A percentile compares a stretch with the other conserved stretches of the same genome.
These are phyloP conservation scores for Apiospora hydei DNA, from an alignment of 2,329 filamentous ascomycete genomes.

Conservation along the genomic window DNA sequence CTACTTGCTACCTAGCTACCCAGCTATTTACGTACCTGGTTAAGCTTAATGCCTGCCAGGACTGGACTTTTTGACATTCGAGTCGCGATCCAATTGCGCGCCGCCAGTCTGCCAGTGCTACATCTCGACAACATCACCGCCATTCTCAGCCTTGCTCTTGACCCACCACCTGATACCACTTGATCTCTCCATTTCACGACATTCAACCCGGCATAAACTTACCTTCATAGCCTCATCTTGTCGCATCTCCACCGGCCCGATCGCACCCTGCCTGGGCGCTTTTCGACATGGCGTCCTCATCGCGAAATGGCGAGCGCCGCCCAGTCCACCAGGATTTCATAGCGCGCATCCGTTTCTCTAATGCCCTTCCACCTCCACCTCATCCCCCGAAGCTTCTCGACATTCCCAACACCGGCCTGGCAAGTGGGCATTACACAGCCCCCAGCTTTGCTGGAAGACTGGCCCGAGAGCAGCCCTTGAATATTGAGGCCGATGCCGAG, in stretches of 20 bases:
- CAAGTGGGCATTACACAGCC: conserved; percentile 86
- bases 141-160: neutral
- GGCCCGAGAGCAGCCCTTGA: conserved; percentile 89
- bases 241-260: neutral
- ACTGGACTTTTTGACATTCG: conserved; percentile 3
- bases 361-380: conserved; percentile 91
- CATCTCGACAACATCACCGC: neutral
- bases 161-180: neutral
- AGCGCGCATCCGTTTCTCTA: conserved; percentile 92
- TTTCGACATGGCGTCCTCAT: conserved; percentile 50
- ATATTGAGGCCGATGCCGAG: conserved; percentile 97
- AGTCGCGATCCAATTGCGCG: conserved; percentile 16
- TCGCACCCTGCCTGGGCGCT: neutral
- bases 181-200: no score
- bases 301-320: conserved; percentile 59
- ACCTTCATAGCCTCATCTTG: neutral
- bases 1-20: neutral
- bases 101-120: neutral
- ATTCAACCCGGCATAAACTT: neutral
- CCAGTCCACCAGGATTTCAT: conserved; percentile 94
- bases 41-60: neutral
- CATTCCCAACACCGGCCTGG: conserved; percentile 90
- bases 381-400: conserved; percentile 96
- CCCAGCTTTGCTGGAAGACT: conserved; percentile 89
- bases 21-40: neutral